Conservation (phyloP, 805 yeast genomes). For the Lipomyces starkeyi region DNA sequence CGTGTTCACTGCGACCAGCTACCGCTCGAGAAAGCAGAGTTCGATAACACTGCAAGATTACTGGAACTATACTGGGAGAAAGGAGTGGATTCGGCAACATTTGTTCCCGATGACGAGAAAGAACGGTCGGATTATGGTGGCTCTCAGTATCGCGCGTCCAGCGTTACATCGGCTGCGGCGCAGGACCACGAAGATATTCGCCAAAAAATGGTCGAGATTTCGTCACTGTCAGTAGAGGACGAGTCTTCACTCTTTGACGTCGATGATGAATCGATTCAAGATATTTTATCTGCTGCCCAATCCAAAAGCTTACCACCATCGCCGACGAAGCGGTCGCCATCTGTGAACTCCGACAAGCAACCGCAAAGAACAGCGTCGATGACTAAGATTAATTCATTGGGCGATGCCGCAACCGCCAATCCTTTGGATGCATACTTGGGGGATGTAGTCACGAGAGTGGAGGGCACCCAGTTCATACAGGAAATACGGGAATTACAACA, state of each 20-base stretch:
- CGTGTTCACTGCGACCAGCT: constrained; percentile 97
- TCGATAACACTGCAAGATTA: constrained; percentile 67
- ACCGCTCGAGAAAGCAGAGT: constrained; percentile 91
- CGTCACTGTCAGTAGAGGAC: constrained; percentile 26
- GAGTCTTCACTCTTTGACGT: constrained; percentile 14
- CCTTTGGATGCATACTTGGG: constrained; percentile 64
- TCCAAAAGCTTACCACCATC: constrained; percentile 46
- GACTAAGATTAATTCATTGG: constrained; percentile 35
- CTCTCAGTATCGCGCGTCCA: constrained; percentile 72
- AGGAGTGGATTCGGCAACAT: constrained; percentile 91
- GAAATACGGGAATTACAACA: constrained; percentile 77
- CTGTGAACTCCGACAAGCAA: constrained; percentile 20
- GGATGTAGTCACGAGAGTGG: constrained; percentile 62
- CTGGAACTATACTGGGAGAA: constrained; percentile 91
- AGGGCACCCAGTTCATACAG: constrained; percentile 62
- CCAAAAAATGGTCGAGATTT: constrained; percentile 25
- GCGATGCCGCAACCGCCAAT: constrained; percentile 40
- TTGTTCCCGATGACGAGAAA: constrained; percentile 86
- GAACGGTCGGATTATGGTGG: constrained; percentile 77
- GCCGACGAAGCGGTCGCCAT: constrained; percentile 39
- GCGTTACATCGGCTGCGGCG: constrained; percentile 66
- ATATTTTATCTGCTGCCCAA: not conserved
- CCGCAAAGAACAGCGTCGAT: constrained; percentile 43
- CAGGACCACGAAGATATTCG: constrained; percentile 51
- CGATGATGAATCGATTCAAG: constrained; percentile 13